A percentile compares a stretch with the other conserved stretches of the same genome.
Conservation (phyloP, 2,329 filamentous ascomycete genomes). For the Fusarium sp. region DNA sequence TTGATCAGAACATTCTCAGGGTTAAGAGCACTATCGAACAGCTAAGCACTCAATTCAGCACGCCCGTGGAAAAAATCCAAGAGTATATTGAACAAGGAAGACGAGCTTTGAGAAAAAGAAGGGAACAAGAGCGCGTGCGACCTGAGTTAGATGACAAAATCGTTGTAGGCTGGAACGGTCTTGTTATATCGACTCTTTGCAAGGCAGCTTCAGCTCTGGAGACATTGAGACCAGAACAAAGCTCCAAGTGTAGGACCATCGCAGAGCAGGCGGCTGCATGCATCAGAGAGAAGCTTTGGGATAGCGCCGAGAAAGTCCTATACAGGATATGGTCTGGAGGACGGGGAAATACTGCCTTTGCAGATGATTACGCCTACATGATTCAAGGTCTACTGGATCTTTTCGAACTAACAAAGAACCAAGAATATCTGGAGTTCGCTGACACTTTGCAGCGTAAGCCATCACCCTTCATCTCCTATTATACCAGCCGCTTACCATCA, state of each 20-base stretch:
- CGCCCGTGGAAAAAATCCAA: conserved; percentile 76
- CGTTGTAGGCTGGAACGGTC: conserved; percentile 87
- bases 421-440: conserved; percentile 82
- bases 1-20: conserved; percentile 90
- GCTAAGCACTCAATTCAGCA: conserved; percentile 79
- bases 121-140: conserved; percentile 78
- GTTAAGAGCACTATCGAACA: conserved; percentile 75
- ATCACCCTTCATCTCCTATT: background rate
- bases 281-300: conserved; percentile 80
- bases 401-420: conserved; percentile 84
- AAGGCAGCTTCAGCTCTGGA: conserved; percentile 78
- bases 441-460: conserved; percentile 79
- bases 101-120: conserved; percentile 75
- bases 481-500: conserved; percentile 16
- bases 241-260: conserved; percentile 70
- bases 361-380: conserved; percentile 94
- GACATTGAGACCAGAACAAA: conserved; percentile 67
- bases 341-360: conserved; percentile 78
- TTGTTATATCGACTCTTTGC: conserved; percentile 86
- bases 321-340: conserved; percentile 80
- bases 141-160: conserved; percentile 91
- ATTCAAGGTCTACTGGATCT: conserved; percentile 85
- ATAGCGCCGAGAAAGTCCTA: conserved; percentile 70
- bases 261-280: conserved; percentile 79
- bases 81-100: conserved; percentile 76